phyloP scores from a whole-genome alignment of 805 yeast species.

The Zygosaccharomyces rouxii region DNA sequence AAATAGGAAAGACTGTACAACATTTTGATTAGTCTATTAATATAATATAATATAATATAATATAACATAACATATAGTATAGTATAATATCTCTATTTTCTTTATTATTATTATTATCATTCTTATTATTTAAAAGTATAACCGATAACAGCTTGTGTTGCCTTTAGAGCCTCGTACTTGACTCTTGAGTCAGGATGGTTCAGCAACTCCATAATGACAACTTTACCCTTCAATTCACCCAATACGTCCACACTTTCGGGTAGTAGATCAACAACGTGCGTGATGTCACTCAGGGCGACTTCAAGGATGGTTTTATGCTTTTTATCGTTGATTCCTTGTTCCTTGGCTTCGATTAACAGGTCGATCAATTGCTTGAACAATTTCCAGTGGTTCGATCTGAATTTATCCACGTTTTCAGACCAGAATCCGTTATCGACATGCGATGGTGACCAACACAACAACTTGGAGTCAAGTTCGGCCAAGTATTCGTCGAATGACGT shows the following conservation, averaged over 20 bases:
- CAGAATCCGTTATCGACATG: constrained; percentile 87
- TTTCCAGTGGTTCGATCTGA: constrained; percentile 75
- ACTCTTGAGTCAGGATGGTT: constrained; percentile 77
- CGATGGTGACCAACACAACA: constrained; percentile 85
- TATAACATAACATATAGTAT: too few species aligned
- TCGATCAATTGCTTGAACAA: constrained; percentile 58
- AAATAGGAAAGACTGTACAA: constrained; percentile 2
- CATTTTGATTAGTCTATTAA: too few species aligned
- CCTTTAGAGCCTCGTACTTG: constrained; percentile 89
- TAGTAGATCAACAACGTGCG: constrained; percentile 53
- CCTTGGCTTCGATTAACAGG: constrained; percentile 40
- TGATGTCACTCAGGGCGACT: constrained; percentile 64
- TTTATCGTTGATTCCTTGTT: constrained; percentile 34
- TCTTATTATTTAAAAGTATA: constrained; percentile 50
- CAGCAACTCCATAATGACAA: constrained; percentile 80
- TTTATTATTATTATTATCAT: background rate
- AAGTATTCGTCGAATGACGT: constrained; percentile 91
- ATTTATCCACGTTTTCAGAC: constrained; percentile 72
- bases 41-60: too few species aligned
- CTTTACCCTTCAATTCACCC: constrained; percentile 58
- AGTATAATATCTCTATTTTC: background rate
- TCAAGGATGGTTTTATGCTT: constrained; percentile 43
- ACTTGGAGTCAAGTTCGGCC: constrained; percentile 75
- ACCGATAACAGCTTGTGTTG: constrained; percentile 91
- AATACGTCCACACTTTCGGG: constrained; percentile 59